Percentiles rank a stretch among this genome's conserved stretches.
phyloP scores from a whole-genome alignment of 768 basidiomycete species.

The Panus rudis region DNA sequence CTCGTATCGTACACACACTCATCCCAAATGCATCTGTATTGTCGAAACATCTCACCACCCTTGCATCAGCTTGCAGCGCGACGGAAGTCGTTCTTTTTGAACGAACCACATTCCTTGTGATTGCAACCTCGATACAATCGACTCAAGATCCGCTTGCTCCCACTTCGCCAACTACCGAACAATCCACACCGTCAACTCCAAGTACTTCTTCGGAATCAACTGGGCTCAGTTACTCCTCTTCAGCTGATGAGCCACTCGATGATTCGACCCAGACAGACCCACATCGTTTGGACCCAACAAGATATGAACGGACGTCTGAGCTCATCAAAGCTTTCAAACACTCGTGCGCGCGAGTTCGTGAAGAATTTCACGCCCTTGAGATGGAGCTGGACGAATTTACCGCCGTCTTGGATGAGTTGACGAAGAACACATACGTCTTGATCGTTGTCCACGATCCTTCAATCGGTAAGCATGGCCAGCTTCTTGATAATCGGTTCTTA shows the following conservation, averaged over 20 bases:
- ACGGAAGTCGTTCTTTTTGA: constrained; percentile 96
- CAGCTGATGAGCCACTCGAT: constrained; percentile 1
- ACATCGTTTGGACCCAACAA: constrained; percentile 54
- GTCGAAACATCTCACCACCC: constrained; percentile 76
- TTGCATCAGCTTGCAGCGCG: constrained; percentile 82
- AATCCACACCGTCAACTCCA: constrained; percentile 5
- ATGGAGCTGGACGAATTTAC: constrained; percentile 83
- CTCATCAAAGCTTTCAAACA: constrained; percentile 95
- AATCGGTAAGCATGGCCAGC: constrained; percentile 52
- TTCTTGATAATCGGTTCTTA: neutral
- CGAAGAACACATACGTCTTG: constrained; percentile 88
- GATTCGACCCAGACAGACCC: constrained; percentile 23
- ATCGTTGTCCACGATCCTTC: constrained; percentile 85
- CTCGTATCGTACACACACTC: constrained; percentile 91
- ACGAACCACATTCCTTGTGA: constrained; percentile 95
- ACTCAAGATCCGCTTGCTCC: constrained; percentile 26
- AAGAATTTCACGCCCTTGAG: constrained; percentile 82
- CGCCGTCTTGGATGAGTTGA: constrained; percentile 88
- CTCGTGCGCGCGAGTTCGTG: constrained; percentile 76
- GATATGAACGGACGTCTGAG: constrained; percentile 85
- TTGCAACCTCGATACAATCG: constrained; percentile 69
- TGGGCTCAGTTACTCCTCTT: too few relatives aligned
- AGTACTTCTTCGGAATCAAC: neutral
- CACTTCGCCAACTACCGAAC: constrained; percentile 16
- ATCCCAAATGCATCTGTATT: constrained; percentile 93